phyloP scores from a whole-genome alignment of 495 filamentous ascomycete species.

The Aspergillus panamensis region DNA sequence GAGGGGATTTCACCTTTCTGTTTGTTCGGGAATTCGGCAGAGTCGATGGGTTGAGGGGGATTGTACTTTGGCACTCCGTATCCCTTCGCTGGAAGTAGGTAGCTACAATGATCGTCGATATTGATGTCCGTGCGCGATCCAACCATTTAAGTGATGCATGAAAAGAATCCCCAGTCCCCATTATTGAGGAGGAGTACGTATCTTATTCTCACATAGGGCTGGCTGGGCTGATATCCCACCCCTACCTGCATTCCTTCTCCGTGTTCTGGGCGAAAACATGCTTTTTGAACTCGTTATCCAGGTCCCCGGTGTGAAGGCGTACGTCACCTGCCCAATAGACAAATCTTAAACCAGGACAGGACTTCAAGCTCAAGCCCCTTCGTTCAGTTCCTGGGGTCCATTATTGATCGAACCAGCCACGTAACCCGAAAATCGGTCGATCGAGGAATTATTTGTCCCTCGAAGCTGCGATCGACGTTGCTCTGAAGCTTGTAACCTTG shows the following conservation, averaged over 20 bases:
- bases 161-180: conserved; percentile 4
- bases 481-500: not conserved
- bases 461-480: conserved; percentile 5
- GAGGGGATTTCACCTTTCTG: no score
- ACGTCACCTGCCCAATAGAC: not conserved
- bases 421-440: not conserved
- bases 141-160: conserved; percentile 20
- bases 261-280: not conserved
- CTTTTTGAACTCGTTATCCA: not conserved
- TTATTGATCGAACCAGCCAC: not conserved
- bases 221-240: not conserved
- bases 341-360: not conserved
- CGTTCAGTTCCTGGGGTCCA: not conserved
- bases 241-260: conserved; percentile 12
- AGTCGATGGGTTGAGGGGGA: not conserved
- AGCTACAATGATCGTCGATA: conserved; percentile 7
- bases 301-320: not conserved
- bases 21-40: no score
- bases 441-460: not conserved
- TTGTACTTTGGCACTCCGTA: not conserved
- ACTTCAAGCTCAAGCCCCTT: not conserved
- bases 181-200: conserved; percentile 1
- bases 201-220: conserved; percentile 11
- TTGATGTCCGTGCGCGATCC: conserved; percentile 22
- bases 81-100: conserved; percentile 9